Conservation (phyloP, 305 asterid species). For the Fraxinus latifolia region DNA sequence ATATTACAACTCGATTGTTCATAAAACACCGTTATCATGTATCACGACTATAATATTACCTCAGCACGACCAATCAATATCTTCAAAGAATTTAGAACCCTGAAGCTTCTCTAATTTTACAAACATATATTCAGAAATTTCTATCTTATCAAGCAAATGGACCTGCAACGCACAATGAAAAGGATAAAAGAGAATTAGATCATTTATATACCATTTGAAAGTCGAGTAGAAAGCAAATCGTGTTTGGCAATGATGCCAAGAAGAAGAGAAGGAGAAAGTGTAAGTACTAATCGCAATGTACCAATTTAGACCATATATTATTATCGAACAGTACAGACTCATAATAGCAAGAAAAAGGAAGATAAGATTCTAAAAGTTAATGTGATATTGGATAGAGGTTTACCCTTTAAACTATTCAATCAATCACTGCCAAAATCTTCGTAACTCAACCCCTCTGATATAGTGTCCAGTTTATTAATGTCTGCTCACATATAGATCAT, state of each 20-base stretch:
- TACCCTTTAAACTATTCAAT: conserved; percentile 18
- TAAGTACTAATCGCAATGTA: neutral
- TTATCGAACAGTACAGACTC: neutral
- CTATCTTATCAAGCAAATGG: conserved; percentile 5
- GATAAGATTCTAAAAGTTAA: neutral
- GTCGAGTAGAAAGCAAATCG: neutral
- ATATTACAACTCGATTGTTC: conserved; percentile 15
- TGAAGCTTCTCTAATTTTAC: conserved; percentile 11
- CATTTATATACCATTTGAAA: neutral
- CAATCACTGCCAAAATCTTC: conserved; percentile 33
- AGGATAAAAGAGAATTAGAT: neutral
- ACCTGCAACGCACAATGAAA: conserved; percentile 28
- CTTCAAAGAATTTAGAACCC: conserved; percentile 20
- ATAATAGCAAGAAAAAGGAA: neutral
- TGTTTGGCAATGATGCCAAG: neutral
- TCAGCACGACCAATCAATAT: neutral
- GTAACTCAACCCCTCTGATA: conserved; percentile 32
- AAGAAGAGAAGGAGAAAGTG: neutral
- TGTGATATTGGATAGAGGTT: neutral
- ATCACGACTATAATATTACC: conserved; percentile 7
- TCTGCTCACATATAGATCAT: conserved; percentile 26
- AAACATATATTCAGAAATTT: conserved; percentile 22
- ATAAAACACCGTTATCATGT: neutral
- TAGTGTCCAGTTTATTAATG: conserved; percentile 26
- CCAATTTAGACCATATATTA: neutral